phyloP scores from a whole-genome alignment of 345 rosid species.

The Anastatica hierochuntica region DNA sequence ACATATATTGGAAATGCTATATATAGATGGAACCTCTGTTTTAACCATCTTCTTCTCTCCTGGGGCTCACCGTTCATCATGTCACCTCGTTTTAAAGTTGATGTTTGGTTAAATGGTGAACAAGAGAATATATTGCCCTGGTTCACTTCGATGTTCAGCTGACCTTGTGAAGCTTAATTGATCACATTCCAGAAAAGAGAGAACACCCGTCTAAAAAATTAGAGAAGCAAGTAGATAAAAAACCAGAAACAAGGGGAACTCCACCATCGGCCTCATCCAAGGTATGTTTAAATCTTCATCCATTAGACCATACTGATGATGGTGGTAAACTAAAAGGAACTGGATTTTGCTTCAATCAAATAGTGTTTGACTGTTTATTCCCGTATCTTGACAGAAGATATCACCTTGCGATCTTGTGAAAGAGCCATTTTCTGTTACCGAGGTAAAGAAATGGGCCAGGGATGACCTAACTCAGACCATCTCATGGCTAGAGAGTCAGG shows the following conservation, averaged over 20 bases:
- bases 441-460: conserved; percentile 64
- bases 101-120: not conserved
- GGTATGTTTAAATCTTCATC: conserved; percentile 28
- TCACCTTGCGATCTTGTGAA: conserved; percentile 22
- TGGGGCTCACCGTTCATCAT: not conserved
- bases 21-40: not conserved
- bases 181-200: conserved; percentile 39
- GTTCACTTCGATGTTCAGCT: not conserved
- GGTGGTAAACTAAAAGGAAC: conserved; percentile 6
- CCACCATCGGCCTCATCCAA: conserved; percentile 30
- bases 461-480: conserved; percentile 61
- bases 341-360: not conserved
- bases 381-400: conserved; percentile 31
- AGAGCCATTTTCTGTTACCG: conserved; percentile 33
- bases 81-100: not conserved
- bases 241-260: conserved; percentile 29
- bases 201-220: conserved; percentile 28
- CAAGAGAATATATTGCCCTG: not conserved
- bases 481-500: conserved; percentile 73
- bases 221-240: conserved; percentile 37
- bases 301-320: not conserved
- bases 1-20: not conserved
- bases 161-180: conserved; percentile 19
- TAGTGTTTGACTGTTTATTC: conserved; percentile 12
- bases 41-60: not conserved